phyloP scores from a whole-genome alignment of 768 basidiomycete genomes.

The Chlorophyllum brunneum region DNA sequence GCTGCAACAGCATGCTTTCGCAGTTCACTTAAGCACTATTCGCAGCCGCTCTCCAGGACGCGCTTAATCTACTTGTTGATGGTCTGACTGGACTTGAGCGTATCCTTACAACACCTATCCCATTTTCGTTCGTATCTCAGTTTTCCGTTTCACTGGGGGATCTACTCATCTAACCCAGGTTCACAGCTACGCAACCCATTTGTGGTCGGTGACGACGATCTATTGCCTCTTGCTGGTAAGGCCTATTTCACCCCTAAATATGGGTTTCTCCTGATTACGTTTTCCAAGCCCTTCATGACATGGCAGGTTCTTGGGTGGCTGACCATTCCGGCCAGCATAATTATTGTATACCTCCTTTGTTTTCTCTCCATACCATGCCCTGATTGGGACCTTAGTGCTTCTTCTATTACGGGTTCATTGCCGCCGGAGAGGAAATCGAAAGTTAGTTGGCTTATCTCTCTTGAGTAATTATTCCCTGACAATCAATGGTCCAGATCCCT shows the following conservation, averaged over 20 bases:
- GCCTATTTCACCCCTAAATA: background rate
- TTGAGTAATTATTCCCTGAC: no score
- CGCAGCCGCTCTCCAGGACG: constrained; percentile 41
- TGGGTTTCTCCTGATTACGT: background rate
- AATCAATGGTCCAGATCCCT: no score
- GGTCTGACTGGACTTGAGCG: constrained; percentile 67
- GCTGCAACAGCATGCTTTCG: background rate
- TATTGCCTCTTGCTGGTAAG: constrained; percentile 60
- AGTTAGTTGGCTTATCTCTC: constrained; percentile 53
- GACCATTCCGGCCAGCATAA: constrained; percentile 60
- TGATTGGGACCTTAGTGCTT: constrained; percentile 40
- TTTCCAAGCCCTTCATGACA: constrained; percentile 59
- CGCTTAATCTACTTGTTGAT: constrained; percentile 57
- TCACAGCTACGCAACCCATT: constrained; percentile 58
- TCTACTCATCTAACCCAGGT: background rate
- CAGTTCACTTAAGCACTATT: background rate
- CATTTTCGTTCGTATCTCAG: constrained; percentile 52
- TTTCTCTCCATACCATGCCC: constrained; percentile 5
- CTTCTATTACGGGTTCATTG: constrained; percentile 71
- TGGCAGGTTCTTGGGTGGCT: constrained; percentile 50
- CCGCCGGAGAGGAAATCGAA: constrained; percentile 73
- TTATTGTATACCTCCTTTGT: constrained; percentile 27
- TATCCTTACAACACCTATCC: constrained; percentile 73
- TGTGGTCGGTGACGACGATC: constrained; percentile 61
- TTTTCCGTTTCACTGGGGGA: background rate